Base-by-base conservation (phyloP, 2,329 filamentous ascomycete genomes). In the Alternaria tenuissima region DNA sequence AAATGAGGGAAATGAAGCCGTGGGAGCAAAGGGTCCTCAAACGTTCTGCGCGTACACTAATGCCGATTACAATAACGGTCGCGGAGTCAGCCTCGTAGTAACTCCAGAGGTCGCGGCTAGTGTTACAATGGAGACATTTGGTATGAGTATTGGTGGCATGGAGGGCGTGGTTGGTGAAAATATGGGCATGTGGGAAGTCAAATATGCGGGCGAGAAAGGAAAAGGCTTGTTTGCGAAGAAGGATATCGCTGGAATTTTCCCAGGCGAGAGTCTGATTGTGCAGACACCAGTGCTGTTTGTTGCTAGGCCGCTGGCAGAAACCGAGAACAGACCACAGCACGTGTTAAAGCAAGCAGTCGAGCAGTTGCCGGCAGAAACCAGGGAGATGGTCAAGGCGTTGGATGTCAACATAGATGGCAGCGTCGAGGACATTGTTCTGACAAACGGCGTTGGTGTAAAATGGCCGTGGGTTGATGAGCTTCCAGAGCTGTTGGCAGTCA, bases 31-130 rank as follows among this genome's bases (percentile, higher is more conserved):
- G 14, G 49, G 30, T 14, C 52, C 62, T 7, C 49, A 65, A 39
- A 66, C 57, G 7, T 72, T 70, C 46, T 76, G 74, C 59, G 59
- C 70, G 9, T 76, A 72, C 55, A 74, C 72, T 3, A 75, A 73
- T 53, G 26, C 28, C 0, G 34, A 57, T 7, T 75, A 73, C 59
- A 68, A 69, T 34, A 62, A 62, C 20, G 70, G 67, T 11, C 70
- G 74, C 3, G 74, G 74, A 22, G 65, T 77, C 34, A 72, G 68
- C 52, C 61, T 77, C n/a, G 61, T 77, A 16, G 72, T 70, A 0
- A 72, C 57, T 1, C 72, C 73, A 1, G 69, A 73, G 16, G 59
- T 69, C 3, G 72, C 71, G 4, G 63, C 69, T 6, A 67, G 59
- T 16, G 57, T 74, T 7, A 64, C 61, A 0, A 57, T 51, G 20